Evolutionary conservation across 225 moss, liverwort and hornwort genomes (phyloP), one percentile per base, ranked within the genome.

Genomic region (Sphagnum contortum): DNA sequence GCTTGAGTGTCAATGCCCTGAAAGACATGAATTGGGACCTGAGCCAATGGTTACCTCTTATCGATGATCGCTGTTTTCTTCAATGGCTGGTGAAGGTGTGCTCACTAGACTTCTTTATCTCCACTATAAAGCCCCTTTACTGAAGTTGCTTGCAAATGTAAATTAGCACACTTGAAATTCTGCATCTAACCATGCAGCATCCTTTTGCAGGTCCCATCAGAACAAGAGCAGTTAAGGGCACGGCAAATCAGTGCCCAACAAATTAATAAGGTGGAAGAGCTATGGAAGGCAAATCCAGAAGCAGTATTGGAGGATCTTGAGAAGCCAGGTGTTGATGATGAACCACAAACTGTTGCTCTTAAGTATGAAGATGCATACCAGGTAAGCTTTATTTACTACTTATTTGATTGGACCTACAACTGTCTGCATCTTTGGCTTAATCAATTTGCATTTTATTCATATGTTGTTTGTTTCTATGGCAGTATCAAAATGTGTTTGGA

Each of bases 401-500:
- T 29, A 29, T 29, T 29, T 29, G 29, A 29, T 29, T 29, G 29
- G 29, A 29, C 29, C 29, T 29, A 0, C 29, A 29, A 29, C 29
- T 29, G 29, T 29, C 29, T 29, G 29, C 29, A 29, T 29, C 29
- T 29, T 29, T 29, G 29, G 29, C 29, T 29, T 59, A 0, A 10
- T 12, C 59, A n/a, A 5, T 5, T 59, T 12, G 55, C 1, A 56
- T 56, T 56, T n/a, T n/a, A 56, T n/a, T 56, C 55, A 56, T 9
- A 56, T 9, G 55, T 9, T n/a, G n/a, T n/a, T 56, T 29, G 29
- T 29, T 29, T 29, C 29, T 66, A 56, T 73, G 47, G 89, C 91
- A 98, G 92, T 98, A 98, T 72, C 96, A 98, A 90, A 85, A 90
- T 69, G 89, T 98, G 48, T 87, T 98, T 69, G 96, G 84, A 49